phyloP scores from a whole-genome alignment of 257 asterid species.

The Craterostigma plantagineum region DNA sequence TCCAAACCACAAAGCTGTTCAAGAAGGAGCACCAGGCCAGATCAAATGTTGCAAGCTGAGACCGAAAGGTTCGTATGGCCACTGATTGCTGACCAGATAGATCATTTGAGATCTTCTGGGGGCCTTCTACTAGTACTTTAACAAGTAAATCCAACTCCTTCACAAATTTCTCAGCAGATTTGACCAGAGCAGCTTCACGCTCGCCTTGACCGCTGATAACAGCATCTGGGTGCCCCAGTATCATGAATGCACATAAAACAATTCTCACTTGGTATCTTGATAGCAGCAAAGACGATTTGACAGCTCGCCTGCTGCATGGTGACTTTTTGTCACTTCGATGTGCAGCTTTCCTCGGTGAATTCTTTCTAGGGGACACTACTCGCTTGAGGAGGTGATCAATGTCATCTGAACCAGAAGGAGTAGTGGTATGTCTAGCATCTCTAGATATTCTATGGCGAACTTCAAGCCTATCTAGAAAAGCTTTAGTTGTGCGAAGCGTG shows the following conservation, averaged over 20 bases:
- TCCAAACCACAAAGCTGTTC: constrained; percentile 93
- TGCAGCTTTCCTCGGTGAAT: constrained; percentile 30
- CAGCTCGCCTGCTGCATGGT: constrained; percentile 11
- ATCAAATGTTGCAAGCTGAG: constrained; percentile 75
- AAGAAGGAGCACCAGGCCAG: constrained; percentile 86
- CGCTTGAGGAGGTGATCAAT: constrained; percentile 89
- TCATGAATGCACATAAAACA: constrained; percentile 72
- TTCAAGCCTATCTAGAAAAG: constrained; percentile 74
- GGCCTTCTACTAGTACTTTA: constrained; percentile 46
- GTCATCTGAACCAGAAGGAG: constrained; percentile 42
- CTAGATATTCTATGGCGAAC: constrained; percentile 35
- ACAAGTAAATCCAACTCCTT: constrained; percentile 66
- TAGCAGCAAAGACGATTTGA: constrained; percentile 21
- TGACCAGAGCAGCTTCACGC: constrained; percentile 59
- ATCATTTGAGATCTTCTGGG: constrained; percentile 23
- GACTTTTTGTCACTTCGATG: constrained; percentile 20
- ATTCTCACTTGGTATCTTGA: constrained; percentile 77
- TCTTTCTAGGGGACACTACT: constrained; percentile 55
- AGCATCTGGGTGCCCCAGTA: constrained; percentile 85
- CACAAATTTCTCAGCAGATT: constrained; percentile 60
- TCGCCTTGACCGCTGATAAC: constrained; percentile 82
- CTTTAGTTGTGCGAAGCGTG: constrained; percentile 48
- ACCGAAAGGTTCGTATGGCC: constrained; percentile 29
- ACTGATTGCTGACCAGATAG: constrained; percentile 17
- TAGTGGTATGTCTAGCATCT: constrained; percentile 10